Evolutionary conservation across 306 rosid species (phyloP).

Genomic region (Quercus rubra): DNA sequence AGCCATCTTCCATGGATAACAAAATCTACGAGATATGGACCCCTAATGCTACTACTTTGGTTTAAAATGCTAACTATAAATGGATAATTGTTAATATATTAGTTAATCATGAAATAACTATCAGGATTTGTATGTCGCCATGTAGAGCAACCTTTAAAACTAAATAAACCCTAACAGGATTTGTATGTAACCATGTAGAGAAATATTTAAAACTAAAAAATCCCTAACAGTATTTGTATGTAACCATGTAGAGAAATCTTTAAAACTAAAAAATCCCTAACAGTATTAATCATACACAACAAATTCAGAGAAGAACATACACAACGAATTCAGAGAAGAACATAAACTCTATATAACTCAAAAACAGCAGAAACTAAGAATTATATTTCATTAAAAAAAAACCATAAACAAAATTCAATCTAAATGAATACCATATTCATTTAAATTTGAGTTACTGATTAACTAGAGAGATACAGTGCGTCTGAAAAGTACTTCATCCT

Average conservation of each 20-base stretch:
- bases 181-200: not conserved
- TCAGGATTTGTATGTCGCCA: not conserved
- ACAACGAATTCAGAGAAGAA: not conserved
- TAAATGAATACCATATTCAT: not conserved
- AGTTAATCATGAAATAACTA: not conserved
- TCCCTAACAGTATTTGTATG: not conserved
- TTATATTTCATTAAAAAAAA: not conserved
- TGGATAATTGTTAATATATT: not conserved
- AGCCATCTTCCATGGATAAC: not conserved
- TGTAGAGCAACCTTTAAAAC: not conserved
- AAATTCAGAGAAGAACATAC: not conserved
- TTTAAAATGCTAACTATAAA: not conserved
- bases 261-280: not conserved
- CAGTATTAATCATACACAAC: not conserved
- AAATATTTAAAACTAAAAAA: not conserved
- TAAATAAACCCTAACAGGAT: not conserved
- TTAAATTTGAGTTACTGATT: not conserved
- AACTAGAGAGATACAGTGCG: slow-evolving; percentile 64
- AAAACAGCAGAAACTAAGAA: not conserved
- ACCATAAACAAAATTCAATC: not conserved
- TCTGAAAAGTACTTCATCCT: slow-evolving; percentile 69
- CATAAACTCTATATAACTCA: not conserved
- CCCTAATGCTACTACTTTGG: not conserved
- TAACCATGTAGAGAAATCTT: not conserved
- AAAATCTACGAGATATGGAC: not conserved